Evolutionary conservation across 2,329 filamentous ascomycete species (phyloP).

Genomic region (Amesomyces nigricolor): DNA sequence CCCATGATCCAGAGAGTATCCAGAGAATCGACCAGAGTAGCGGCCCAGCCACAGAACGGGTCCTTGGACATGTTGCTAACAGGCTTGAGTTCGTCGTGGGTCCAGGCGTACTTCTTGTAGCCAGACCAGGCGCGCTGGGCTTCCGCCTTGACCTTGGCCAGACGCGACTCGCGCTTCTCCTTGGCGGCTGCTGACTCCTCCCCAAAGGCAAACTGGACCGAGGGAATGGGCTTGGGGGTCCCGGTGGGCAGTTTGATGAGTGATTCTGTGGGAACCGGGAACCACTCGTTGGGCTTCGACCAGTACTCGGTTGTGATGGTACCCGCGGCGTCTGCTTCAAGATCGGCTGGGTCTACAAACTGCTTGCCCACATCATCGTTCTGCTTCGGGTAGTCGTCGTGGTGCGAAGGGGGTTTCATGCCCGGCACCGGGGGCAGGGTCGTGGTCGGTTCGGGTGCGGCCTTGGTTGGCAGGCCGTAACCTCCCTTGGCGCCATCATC

Average conservation of each 20-base stretch:
- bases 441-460: slow-evolving; percentile 22
- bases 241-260: slow-evolving; percentile 72
- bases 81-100: slow-evolving; percentile 80
- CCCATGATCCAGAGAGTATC: slow-evolving; percentile 88
- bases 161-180: slow-evolving; percentile 57
- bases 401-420: slow-evolving; percentile 24
- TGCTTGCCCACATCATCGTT: slow-evolving; percentile 19
- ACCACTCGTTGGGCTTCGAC: slow-evolving; percentile 68
- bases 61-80: slow-evolving; percentile 62
- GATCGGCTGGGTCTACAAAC: background rate
- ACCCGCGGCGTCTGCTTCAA: slow-evolving; percentile 23
- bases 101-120: slow-evolving; percentile 75
- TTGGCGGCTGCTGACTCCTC: slow-evolving; percentile 56
- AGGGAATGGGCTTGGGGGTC: slow-evolving; percentile 62
- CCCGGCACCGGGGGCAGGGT: slow-evolving; percentile 30
- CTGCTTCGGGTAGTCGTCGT: slow-evolving; percentile 25
- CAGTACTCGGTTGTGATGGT: slow-evolving; percentile 53
- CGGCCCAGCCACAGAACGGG: slow-evolving; percentile 88
- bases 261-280: slow-evolving; percentile 64
- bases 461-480: slow-evolving; percentile 27
- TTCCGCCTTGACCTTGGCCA: slow-evolving; percentile 63
- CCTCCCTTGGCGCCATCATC: slow-evolving; percentile 26
- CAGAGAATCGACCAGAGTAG: slow-evolving; percentile 74
- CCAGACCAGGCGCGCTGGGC: slow-evolving; percentile 76
- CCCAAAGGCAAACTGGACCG: slow-evolving; percentile 69